Conservation (phyloP, 2,329 filamentous ascomycete genomes). For the Paraconiothyrium sp. region DNA sequence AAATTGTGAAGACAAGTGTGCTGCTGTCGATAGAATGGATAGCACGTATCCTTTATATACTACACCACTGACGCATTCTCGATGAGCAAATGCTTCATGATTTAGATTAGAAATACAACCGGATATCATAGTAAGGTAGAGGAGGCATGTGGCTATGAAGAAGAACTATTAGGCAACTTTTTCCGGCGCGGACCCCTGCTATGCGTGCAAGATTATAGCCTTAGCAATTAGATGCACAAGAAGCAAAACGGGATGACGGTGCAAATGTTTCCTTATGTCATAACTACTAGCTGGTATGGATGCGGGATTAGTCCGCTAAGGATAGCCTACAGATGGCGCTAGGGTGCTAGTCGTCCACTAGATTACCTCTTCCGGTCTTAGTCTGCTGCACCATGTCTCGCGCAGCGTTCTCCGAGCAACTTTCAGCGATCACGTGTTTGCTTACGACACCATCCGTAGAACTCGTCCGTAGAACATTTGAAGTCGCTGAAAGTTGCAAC, state of each 20-base stretch:
- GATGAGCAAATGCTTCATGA: neutral
- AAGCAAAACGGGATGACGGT: neutral
- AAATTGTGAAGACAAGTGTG: neutral
- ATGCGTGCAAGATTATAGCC: neutral
- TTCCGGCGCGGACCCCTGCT: neutral
- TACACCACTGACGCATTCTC: neutral
- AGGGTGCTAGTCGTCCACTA: neutral
- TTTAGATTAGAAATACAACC: neutral
- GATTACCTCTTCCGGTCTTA: neutral
- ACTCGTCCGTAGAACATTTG: no score
- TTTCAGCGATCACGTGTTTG: slow-evolving; percentile 12
- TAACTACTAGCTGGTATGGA: neutral
- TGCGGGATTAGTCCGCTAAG: no score
- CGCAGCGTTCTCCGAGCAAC: neutral
- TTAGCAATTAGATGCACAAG: neutral
- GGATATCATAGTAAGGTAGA: neutral
- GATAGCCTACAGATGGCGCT: neutral
- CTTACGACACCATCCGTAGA: neutral
- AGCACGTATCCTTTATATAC: neutral
- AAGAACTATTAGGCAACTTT: neutral
- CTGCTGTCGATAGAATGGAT: neutral
- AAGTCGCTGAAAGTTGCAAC: slow-evolving; percentile 8
- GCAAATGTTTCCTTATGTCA: neutral
- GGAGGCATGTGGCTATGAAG: neutral
- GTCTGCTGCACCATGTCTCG: neutral